phyloP scores from a whole-genome alignment of 768 basidiomycete genomes.

The Rubroboletus satanas region DNA sequence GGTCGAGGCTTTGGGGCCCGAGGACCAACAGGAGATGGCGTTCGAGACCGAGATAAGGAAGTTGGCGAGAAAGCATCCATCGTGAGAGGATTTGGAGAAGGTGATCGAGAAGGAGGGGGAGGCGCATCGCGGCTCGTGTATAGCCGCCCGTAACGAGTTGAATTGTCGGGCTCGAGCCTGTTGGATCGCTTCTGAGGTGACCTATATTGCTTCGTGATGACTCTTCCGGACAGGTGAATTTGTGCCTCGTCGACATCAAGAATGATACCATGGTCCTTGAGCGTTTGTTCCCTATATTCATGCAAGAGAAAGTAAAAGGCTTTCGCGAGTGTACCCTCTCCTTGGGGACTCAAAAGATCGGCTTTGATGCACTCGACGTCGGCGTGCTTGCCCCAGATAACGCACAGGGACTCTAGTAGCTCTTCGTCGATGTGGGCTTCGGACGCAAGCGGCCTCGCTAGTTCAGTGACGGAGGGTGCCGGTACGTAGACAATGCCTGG shows the following conservation, averaged over 20 bases:
- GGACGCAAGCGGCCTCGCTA: constrained; percentile 68
- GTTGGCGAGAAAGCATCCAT: constrained; percentile 13
- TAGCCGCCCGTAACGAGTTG: constrained; percentile 13
- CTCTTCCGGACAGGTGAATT: constrained; percentile 20
- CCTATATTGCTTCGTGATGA: constrained; percentile 41
- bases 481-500: constrained; percentile 45
- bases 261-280: constrained; percentile 52
- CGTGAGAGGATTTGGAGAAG: constrained; percentile 23
- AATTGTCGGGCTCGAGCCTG: constrained; percentile 12
- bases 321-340: constrained; percentile 73
- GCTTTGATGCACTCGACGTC: constrained; percentile 53
- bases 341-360: constrained; percentile 68
- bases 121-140: constrained; percentile 27
- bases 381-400: constrained; percentile 80
- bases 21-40: constrained; percentile 51
- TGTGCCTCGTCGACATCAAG: constrained; percentile 30
- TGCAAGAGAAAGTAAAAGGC: constrained; percentile 85
- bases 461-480: constrained; percentile 60
- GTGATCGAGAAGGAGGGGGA: constrained; percentile 27
- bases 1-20: constrained; percentile 36
- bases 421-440: constrained; percentile 71
- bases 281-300: constrained; percentile 64
- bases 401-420: constrained; percentile 69
- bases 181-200: constrained; percentile 35
- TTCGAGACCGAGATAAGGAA: constrained; percentile 37